Evolutionary conservation across 495 filamentous ascomycete genomes (phyloP).

Genomic region (Aspergillus funiculosus): DNA sequence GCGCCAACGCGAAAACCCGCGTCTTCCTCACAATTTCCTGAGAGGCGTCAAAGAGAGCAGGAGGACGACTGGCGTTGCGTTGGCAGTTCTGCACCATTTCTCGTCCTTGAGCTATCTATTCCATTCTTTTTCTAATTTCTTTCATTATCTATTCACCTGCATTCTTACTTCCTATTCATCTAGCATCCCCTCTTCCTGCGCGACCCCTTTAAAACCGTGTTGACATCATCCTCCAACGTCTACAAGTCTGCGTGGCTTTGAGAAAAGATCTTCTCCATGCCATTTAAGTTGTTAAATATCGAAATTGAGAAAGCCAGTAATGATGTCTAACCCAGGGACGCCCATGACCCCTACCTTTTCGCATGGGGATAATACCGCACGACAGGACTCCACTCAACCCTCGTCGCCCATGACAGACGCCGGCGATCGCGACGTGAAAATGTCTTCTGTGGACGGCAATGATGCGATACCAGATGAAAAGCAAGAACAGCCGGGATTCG

Average conservation of each 20-base stretch:
- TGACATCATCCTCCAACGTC: too few species aligned
- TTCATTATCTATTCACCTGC: too few species aligned
- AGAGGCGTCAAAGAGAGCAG: background rate
- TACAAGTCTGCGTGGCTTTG: too few species aligned
- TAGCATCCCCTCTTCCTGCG: too few species aligned
- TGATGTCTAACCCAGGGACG: conserved; percentile 35
- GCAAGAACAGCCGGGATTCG: background rate
- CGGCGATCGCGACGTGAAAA: conserved; percentile 19
- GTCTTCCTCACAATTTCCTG: conserved; percentile 7
- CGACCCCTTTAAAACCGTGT: too few species aligned
- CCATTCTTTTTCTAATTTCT: too few species aligned
- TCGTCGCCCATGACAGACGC: conserved; percentile 37
- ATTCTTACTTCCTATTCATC: too few species aligned
- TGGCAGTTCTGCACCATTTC: too few species aligned
- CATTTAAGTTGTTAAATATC: background rate
- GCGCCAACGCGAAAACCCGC: conserved; percentile 29
- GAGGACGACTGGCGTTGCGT: too few species aligned
- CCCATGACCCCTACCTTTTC: conserved; percentile 33
- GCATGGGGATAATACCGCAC: conserved; percentile 22
- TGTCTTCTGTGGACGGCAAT: conserved; percentile 4
- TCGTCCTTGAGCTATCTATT: too few species aligned
- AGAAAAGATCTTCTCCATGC: background rate
- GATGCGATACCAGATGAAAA: background rate
- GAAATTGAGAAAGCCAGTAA: background rate
- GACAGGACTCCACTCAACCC: conserved; percentile 38